Evolutionary conservation across 495 filamentous ascomycete species (phyloP).

Genomic region (Lasiosphaeris hirsuta): DNA sequence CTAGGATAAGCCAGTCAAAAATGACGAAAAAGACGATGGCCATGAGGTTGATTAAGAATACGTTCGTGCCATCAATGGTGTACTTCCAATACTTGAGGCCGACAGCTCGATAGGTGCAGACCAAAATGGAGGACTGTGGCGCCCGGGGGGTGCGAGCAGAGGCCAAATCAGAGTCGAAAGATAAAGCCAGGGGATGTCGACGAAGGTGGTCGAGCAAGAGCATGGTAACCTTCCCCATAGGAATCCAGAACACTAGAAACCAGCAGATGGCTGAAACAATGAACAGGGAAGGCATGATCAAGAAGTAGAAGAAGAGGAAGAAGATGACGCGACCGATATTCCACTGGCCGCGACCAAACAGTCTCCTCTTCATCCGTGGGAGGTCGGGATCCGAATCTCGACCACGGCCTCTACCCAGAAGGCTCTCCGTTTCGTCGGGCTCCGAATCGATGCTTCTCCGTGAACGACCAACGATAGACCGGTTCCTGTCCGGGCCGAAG

Average conservation of each 20-base stretch:
- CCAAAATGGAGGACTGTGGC: conserved; percentile 78
- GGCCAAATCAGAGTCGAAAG: conserved; percentile 82
- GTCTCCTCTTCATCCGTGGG: conserved; percentile 70
- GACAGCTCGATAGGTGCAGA: conserved; percentile 96
- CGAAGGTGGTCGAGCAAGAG: conserved; percentile 89
- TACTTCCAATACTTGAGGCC: conserved; percentile 99
- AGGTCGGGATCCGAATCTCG: conserved; percentile 42
- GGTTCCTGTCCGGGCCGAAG: conserved; percentile 78
- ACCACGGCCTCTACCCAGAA: conserved; percentile 63
- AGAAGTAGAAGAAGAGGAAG: conserved; percentile 93
- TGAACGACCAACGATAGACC: conserved; percentile 84
- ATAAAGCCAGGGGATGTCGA: conserved; percentile 85
- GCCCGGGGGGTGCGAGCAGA: conserved; percentile 65
- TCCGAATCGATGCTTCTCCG: conserved; percentile 83
- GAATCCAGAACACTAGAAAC: conserved; percentile 96
- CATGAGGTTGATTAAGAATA: conserved; percentile 97
- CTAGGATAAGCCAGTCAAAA: conserved; percentile 81
- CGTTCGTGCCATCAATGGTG: conserved; percentile 96
- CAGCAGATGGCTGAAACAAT: conserved; percentile 86
- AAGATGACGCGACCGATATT: conserved; percentile 90
- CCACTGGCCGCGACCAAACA: conserved; percentile 97
- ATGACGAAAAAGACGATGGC: conserved; percentile 87
- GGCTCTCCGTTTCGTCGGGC: conserved; percentile 80
- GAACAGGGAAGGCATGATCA: conserved; percentile 85
- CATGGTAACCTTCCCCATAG: conserved; percentile 93